Percentiles rank a stretch among this genome's conserved stretches.
Evolutionary conservation across 164 flowering plant genomes (phyloP).

Genomic region (Tinospora cordifolia): DNA sequence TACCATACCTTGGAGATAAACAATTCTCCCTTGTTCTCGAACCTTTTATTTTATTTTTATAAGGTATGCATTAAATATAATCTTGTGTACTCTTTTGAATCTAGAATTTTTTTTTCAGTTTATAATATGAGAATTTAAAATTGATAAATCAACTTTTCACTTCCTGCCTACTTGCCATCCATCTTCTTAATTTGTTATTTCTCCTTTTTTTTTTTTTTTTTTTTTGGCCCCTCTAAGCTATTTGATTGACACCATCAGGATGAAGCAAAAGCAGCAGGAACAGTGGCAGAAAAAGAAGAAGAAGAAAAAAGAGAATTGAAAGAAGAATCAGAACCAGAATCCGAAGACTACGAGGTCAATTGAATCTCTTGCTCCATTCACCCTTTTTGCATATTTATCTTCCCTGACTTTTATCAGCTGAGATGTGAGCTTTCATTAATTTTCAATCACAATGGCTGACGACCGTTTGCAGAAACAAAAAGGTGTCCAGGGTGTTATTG

Average conservation of each 20-base stretch:
- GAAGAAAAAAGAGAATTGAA: slow-evolving; percentile 51
- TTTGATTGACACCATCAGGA: slow-evolving; percentile 26
- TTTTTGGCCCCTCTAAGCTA: neutral
- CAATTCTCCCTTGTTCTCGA: too few species aligned
- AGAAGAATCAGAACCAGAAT: slow-evolving; percentile 18
- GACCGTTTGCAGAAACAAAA: slow-evolving; percentile 43
- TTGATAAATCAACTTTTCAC: neutral
- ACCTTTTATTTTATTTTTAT: too few species aligned
- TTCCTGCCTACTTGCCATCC: neutral
- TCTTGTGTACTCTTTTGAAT: neutral
- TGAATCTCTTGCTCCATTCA: neutral
- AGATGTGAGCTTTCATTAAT: neutral
- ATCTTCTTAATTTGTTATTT: too few species aligned
- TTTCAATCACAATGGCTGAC: neutral
- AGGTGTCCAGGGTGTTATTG: slow-evolving; percentile 65
- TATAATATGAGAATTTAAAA: too few species aligned
- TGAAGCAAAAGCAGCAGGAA: slow-evolving; percentile 28
- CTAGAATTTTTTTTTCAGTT: neutral
- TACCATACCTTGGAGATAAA: neutral
- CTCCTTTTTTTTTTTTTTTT: too few species aligned
- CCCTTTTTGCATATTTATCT: neutral
- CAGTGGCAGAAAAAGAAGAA: slow-evolving; percentile 35
- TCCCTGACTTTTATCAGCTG: neutral
- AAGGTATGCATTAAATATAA: neutral
- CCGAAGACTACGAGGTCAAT: slow-evolving; percentile 33